Percentiles rank a stretch among this genome's conserved stretches.
These are phyloP conservation scores for Talinum fruticosum DNA, from an alignment of 148 eudicot species.

Conservation along the genomic window DNA sequence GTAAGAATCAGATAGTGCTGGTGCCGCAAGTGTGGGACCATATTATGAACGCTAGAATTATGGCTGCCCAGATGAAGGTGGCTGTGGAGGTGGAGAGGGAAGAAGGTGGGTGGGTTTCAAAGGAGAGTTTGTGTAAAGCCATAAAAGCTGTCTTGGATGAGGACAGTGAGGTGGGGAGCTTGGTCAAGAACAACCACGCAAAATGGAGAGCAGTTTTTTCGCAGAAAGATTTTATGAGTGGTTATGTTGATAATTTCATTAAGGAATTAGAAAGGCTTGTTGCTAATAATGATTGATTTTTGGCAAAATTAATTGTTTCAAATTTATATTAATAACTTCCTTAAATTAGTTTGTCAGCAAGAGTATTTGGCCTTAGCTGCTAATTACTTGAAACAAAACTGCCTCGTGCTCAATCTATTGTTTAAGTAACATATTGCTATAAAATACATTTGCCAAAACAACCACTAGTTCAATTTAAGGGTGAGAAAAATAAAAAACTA, in stretches of 20 bases:
- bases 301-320: no score
- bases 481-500: no score
- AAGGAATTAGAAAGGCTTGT: constrained; percentile 22
- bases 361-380: no score
- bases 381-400: no score
- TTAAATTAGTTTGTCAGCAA: no score
- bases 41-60: constrained; percentile 42
- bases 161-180: constrained; percentile 19
- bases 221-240: constrained; percentile 29
- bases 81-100: constrained; percentile 70
- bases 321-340: no score
- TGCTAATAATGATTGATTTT: no score
- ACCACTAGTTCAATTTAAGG: no score
- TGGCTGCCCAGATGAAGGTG: constrained; percentile 43
- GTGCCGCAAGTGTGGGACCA: constrained; percentile 54
- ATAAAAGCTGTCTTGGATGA: constrained; percentile 47
- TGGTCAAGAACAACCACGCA: constrained; percentile 30
- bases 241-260: constrained; percentile 36
- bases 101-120: constrained; percentile 51
- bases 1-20: constrained; percentile 46
- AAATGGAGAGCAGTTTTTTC: constrained; percentile 28
- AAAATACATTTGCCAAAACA: no score
- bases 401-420: no score
- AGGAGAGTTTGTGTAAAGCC: constrained; percentile 49
- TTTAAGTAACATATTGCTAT: no score